Evolutionary conservation across 179 eudicot species (phyloP), one percentile per base, ranked within the genome.

Genomic region (Sideroxylon spinosum): DNA sequence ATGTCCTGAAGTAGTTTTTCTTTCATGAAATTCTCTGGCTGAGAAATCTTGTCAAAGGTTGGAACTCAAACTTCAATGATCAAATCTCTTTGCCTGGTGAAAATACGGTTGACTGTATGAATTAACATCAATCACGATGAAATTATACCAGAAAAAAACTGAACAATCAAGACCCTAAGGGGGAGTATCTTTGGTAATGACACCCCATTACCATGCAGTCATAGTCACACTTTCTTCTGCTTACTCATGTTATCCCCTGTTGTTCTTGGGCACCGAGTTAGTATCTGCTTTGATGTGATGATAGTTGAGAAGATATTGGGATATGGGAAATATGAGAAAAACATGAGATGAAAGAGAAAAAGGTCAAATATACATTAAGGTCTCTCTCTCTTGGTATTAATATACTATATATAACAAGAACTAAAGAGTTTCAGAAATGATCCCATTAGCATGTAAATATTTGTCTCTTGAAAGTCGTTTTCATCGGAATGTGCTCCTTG

Each of bases 401-500:
- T 19, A 20, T 73, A 19, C 28, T 19, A 20, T 73, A 10, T 73
- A 46, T n/a, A 44, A 1, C 25, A 53, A 55, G 20, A 53, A 55
- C 76, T 55, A 14, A 4, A 16, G 55, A 56, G 29, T 55, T 55
- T 55, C 3, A 6, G 11, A 44, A 11, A 10, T 22, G 22, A 6
- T 8, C 23, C 11, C 19, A 22, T 10, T 49, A 49, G 0, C 49
- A 32, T 29, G 23, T 70, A 52, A 9, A 10, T 9, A 52, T 50
- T 50, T 13, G 16, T 52, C 13, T 9, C 56, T 52, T 52, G 56
- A 52, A 52, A 13, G 56, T 52, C 56, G 25, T 73, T 73, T 20
- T 29, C 75, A 73, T 73, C 53, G 17, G 63, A 7, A 48, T 29
- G 50, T 73, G 49, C 50, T 53, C 20, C 64, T 55, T 73, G 64